Percentiles rank a stretch among this genome's conserved stretches.
Evolutionary conservation across 257 asterid genomes (phyloP).

Genomic region (Gentiana macrophylla): DNA sequence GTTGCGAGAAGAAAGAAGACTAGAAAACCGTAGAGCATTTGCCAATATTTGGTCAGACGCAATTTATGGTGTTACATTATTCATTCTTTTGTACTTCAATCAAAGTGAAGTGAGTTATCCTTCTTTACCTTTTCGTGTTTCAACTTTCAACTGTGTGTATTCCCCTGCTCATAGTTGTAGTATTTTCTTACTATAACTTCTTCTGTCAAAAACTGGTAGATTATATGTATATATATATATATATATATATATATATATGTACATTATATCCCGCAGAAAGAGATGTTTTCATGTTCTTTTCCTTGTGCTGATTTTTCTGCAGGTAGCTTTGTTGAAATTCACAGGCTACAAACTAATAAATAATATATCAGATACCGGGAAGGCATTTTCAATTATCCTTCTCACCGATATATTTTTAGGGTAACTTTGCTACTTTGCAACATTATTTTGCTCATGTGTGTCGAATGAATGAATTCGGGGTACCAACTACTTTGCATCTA

Average conservation of each 20-base stretch:
- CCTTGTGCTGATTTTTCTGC: conserved; percentile 22
- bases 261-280: too few relatives aligned
- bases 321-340: conserved; percentile 94
- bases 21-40: conserved; percentile 85
- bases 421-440: conserved; percentile 28
- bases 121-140: conserved; percentile 5
- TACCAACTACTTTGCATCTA: conserved; percentile 7
- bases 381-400: conserved; percentile 82
- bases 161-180: too few relatives aligned
- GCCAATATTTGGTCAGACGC: conserved; percentile 96
- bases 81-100: conserved; percentile 68
- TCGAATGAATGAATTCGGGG: background rate
- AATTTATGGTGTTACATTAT: conserved; percentile 77
- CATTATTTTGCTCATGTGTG: background rate
- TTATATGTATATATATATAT: too few relatives aligned
- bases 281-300: background rate
- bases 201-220: too few relatives aligned
- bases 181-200: too few relatives aligned
- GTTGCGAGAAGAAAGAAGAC: conserved; percentile 78
- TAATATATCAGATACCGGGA: conserved; percentile 78
- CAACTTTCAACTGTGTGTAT: too few relatives aligned
- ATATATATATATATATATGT: too few relatives aligned
- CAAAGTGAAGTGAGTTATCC: conserved; percentile 64
- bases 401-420: conserved; percentile 85
- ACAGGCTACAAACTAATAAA: conserved; percentile 84